Percentiles rank a stretch among this genome's conserved stretches.
Conservation (phyloP, 2,329 filamentous ascomycete species). For the Thelonectria discophora region DNA sequence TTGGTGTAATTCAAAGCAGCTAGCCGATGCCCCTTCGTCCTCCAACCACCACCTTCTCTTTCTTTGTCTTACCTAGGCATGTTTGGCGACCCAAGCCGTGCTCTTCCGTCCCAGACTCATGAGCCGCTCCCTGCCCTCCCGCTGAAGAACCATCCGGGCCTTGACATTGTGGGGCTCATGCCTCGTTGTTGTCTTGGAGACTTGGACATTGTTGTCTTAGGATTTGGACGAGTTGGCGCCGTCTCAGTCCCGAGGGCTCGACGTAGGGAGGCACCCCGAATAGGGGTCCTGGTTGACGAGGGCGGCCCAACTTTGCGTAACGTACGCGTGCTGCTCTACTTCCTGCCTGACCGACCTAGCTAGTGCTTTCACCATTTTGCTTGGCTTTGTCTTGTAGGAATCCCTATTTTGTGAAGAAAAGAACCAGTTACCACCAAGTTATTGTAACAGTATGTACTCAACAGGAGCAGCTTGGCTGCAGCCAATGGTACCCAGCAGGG, state of each 20-base stretch:
- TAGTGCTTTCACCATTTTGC: neutral
- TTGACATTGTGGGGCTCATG: neutral
- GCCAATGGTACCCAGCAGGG: neutral
- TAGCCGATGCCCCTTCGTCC: conserved; percentile 3
- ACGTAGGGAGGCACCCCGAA: neutral
- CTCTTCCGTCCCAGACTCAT: neutral
- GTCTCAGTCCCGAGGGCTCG: neutral
- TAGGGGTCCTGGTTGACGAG: neutral
- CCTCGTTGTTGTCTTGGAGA: neutral
- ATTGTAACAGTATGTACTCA: neutral
- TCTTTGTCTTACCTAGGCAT: neutral
- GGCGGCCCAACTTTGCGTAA: too few species aligned
- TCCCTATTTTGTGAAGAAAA: neutral
- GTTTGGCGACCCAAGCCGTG: neutral
- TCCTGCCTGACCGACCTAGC: neutral
- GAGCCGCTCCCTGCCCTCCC: neutral
- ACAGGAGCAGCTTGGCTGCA: neutral
- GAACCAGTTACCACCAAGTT: neutral
- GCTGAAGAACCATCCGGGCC: neutral
- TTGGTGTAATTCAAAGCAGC: neutral
- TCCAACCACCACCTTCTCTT: neutral
- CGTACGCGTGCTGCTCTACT: neutral
- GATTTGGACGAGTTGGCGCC: neutral
- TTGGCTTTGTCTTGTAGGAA: too few species aligned
- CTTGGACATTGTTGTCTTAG: neutral